Base-by-base conservation (phyloP, 2,329 filamentous ascomycete genomes). In the Chrysosporium keratinophilum region DNA sequence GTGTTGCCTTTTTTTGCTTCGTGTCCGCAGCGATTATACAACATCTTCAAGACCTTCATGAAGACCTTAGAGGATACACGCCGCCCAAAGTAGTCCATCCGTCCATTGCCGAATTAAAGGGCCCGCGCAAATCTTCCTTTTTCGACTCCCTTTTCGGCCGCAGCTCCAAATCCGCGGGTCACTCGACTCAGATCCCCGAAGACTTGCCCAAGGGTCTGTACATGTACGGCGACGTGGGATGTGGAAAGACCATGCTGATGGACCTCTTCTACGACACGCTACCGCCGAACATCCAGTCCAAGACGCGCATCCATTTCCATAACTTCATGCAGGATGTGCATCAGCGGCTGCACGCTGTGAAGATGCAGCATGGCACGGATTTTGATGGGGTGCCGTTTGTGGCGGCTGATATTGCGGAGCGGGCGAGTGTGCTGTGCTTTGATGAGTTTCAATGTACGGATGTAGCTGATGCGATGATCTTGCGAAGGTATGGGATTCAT, bases 241-340 rank as follows among this genome's bases (percentile, higher is more conserved):
- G 88, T 63, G 93, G 93, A 58, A 98, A 98, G 77, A 98, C 93
- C 1, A 98, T 98, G 93, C 77, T 98, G 66, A 98, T 98, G 93
- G 91, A 98, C 67, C 76, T 98, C 48, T 96, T 97, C 70, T 95
- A 90, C 73, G 90, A 97, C 59, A 96, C 91, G 0, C 75, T 97
- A 19, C 93, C 93, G 0, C 68, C 75, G 14, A 84, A 85, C 56
- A 89, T 97, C 59, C 79, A 77, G 54, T 81, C 82, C 33, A 96
- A 95, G 74, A 94, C 85, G 45, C 80, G 93, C 46, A 96, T 98
- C 64, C 93, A 98, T 74, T 98, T 98, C 71, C 89, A 97, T 75
- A 95, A 95, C 69, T 98, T 98, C 75, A 98, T 98, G 93, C 93
- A 97, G 70, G 87, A 95, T 69, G 85, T 97, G 47, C 93, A 98